A percentile compares a stretch with the other conserved stretches of the same genome.
These are phyloP conservation scores for Furcasterigmium sp. DNA, from an alignment of 2,329 filamentous ascomycete genomes.

Conservation along the genomic window DNA sequence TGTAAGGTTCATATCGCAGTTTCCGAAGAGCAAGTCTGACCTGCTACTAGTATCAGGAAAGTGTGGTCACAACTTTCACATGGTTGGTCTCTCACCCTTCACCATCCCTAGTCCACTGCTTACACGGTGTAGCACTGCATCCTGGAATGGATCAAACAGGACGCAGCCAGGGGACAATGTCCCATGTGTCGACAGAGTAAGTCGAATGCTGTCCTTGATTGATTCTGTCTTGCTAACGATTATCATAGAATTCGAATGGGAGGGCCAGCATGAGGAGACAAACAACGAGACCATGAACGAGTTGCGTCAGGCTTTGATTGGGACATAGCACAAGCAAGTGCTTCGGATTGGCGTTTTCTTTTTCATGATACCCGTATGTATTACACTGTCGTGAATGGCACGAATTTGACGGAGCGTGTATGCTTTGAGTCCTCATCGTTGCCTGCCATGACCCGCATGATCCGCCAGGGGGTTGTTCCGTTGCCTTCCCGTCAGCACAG, in stretches of 20 bases:
- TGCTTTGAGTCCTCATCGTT: too few relatives aligned
- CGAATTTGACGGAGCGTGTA: too few relatives aligned
- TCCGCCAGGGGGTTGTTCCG: too few relatives aligned
- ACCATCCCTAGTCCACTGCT: conserved; percentile 4
- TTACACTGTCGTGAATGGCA: too few relatives aligned
- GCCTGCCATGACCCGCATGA: too few relatives aligned
- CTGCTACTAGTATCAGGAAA: conserved; percentile 73
- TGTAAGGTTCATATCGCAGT: conserved; percentile 50
- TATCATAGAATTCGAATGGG: conserved; percentile 34
- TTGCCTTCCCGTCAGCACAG: too few relatives aligned
- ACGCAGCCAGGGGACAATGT: conserved; percentile 87
- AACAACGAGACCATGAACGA: background rate
- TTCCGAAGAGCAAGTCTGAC: background rate
- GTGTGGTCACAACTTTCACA: conserved; percentile 97
- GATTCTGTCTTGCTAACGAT: background rate
- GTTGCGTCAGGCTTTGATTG: background rate
- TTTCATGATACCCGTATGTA: too few relatives aligned
- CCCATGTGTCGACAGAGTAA: conserved; percentile 96
- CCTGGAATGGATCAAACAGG: conserved; percentile 91
- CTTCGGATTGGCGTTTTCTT: too few relatives aligned
- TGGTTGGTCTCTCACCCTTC: conserved; percentile 52
- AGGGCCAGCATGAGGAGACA: conserved; percentile 26
- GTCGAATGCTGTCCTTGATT: conserved; percentile 14
- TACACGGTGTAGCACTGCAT: conserved; percentile 73
- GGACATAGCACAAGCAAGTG: background rate